phyloP scores from a whole-genome alignment of 495 filamentous ascomycete species.

The Pyrenopolyporus hunteri region DNA sequence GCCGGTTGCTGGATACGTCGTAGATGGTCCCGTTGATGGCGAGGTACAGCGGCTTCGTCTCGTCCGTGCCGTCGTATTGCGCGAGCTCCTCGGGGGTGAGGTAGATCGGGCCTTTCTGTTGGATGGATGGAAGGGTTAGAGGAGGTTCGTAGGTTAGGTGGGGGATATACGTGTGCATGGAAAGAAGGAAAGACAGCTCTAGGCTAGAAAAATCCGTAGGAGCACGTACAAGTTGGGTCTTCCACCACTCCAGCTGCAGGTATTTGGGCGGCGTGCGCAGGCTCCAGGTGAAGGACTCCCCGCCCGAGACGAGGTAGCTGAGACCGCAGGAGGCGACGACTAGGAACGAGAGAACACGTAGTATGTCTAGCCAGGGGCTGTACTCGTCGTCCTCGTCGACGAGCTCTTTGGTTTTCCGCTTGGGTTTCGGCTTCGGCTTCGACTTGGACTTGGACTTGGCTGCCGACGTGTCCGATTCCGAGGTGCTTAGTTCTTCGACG shows the following conservation, averaged over 20 bases:
- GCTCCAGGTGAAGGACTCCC: constrained; percentile 64
- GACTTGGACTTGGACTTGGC: constrained; percentile 18
- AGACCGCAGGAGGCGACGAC: constrained; percentile 70
- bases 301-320: constrained; percentile 80
- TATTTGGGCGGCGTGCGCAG: constrained; percentile 69
- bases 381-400: constrained; percentile 50
- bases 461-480: constrained; percentile 39
- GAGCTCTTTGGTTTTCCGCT: constrained; percentile 39
- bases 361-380: constrained; percentile 67
- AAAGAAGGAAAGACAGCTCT: neutral
- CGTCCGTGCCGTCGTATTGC: constrained; percentile 78
- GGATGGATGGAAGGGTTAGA: constrained; percentile 3
- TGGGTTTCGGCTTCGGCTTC: constrained; percentile 30
- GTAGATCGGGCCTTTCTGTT: constrained; percentile 50
- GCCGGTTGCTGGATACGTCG: constrained; percentile 79
- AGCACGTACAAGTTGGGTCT: constrained; percentile 63
- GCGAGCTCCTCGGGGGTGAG: constrained; percentile 77
- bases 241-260: constrained; percentile 65
- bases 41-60: constrained; percentile 80
- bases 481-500: constrained; percentile 39
- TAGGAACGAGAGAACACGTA: constrained; percentile 74
- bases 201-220: neutral
- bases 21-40: constrained; percentile 94
- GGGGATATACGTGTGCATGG: neutral
- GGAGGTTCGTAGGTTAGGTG: constrained; percentile 3